Evolutionary conservation across 2,329 filamentous ascomycete species (phyloP).

Genomic region (Aspergillus hiratsukae): DNA sequence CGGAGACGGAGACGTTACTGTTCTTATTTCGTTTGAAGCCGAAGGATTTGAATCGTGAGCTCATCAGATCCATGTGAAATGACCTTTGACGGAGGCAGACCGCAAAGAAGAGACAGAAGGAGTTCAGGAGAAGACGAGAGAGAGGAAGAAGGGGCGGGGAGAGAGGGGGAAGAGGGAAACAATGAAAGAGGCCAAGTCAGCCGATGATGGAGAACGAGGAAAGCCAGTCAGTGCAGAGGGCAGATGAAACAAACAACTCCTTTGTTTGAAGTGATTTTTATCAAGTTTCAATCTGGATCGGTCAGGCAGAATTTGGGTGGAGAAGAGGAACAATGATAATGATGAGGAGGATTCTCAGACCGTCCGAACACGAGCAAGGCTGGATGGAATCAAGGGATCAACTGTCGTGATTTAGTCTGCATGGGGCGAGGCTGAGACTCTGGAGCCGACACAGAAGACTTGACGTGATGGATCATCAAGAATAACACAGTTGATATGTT

Average conservation of each 20-base stretch:
- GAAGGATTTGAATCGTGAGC: constrained; percentile 48
- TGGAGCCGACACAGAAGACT: background rate
- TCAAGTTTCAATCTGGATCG: background rate
- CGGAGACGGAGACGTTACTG: constrained; percentile 27
- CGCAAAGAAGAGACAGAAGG: constrained; percentile 8
- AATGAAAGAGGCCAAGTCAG: constrained; percentile 9
- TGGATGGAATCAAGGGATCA: constrained; percentile 4
- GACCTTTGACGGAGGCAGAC: constrained; percentile 19
- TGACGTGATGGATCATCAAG: background rate
- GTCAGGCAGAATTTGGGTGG: constrained; percentile 5
- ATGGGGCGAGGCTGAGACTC: constrained; percentile 7
- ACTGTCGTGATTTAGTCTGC: constrained; percentile 3
- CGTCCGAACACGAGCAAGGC: constrained; percentile 5
- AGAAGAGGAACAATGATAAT: constrained; percentile 4
- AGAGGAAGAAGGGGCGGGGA: constrained; percentile 12
- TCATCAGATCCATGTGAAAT: constrained; percentile 46
- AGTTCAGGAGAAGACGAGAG: constrained; percentile 6
- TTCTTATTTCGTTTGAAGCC: constrained; percentile 50
- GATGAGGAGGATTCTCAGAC: background rate
- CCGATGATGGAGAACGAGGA: constrained; percentile 11
- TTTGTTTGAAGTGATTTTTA: background rate
- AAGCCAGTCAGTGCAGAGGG: constrained; percentile 8
- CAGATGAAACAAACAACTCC: background rate
- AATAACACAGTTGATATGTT: background rate
- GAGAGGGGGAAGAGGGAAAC: constrained; percentile 9